Evolutionary conservation across 1,139 yeast species (phyloP).

Genomic region (Taphrina communis): DNA sequence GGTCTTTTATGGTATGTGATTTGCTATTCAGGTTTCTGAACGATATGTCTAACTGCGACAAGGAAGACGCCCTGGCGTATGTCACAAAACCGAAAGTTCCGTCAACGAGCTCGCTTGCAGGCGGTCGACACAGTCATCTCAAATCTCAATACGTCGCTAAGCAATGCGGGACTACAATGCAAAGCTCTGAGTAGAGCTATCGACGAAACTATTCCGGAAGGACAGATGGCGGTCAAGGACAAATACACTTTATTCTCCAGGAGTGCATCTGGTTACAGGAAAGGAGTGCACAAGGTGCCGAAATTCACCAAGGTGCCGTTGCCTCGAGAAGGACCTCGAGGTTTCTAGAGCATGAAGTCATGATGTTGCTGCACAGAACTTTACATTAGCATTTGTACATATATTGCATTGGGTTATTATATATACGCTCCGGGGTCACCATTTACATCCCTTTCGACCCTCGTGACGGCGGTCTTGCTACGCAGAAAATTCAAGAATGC

Average conservation of each 20-base stretch:
- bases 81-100: constrained; percentile 77
- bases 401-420: neutral
- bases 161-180: constrained; percentile 58
- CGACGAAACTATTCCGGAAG: constrained; percentile 72
- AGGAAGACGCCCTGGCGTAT: constrained; percentile 75
- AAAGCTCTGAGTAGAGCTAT: constrained; percentile 62
- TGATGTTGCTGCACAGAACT: neutral
- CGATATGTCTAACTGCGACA: neutral
- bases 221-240: constrained; percentile 77
- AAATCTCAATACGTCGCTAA: constrained; percentile 68
- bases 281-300: constrained; percentile 68
- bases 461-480: neutral
- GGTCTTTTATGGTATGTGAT: constrained; percentile 33
- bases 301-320: constrained; percentile 40
- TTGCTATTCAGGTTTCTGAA: too few relatives aligned
- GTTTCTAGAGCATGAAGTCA: constrained; percentile 19
- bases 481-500: neutral
- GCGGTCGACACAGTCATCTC: constrained; percentile 80
- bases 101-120: constrained; percentile 82
- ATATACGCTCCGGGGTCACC: neutral
- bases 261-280: constrained; percentile 74
- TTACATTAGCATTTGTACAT: constrained; percentile 11
- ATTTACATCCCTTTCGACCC: too few relatives aligned
- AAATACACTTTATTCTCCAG: constrained; percentile 87
- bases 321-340: constrained; percentile 39